A percentile compares a stretch with the other conserved stretches of the same genome.
Conservation (phyloP, 2,329 filamentous ascomycete genomes). For the Aspergillus sp. region DNA sequence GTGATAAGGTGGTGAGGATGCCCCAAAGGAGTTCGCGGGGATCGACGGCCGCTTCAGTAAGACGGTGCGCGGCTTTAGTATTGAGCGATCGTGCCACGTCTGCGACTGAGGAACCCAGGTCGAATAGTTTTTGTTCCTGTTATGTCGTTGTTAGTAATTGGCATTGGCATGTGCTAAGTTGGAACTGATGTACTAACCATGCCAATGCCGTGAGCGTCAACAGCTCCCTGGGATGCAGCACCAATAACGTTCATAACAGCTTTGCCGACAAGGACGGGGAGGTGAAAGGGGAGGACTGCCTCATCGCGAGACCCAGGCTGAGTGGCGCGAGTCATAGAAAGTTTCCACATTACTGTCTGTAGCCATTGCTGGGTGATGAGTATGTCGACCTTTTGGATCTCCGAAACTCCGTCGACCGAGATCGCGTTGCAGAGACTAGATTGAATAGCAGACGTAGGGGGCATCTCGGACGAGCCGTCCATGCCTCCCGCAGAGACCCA, state of each 20-base stretch:
- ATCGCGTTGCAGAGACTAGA: conserved; percentile 54
- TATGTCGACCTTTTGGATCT: conserved; percentile 69
- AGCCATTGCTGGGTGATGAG: conserved; percentile 72
- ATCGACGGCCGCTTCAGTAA: conserved; percentile 35
- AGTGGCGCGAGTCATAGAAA: conserved; percentile 66
- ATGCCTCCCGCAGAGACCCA: conserved; percentile 40
- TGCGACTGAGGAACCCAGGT: conserved; percentile 36
- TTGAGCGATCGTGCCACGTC: conserved; percentile 37
- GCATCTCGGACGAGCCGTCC: conserved; percentile 31
- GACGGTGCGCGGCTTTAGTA: conserved; percentile 28
- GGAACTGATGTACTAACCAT: conserved; percentile 58
- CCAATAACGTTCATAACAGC: conserved; percentile 68
- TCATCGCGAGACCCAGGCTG: conserved; percentile 59
- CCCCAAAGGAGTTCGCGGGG: conserved; percentile 42
- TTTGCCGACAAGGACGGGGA: conserved; percentile 63
- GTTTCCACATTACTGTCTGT: conserved; percentile 70
- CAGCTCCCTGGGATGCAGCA: conserved; percentile 71
- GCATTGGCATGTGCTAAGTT: background rate
- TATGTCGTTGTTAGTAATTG: background rate
- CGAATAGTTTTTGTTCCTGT: conserved; percentile 43
- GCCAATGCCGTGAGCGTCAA: conserved; percentile 74
- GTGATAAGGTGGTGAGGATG: conserved; percentile 40
- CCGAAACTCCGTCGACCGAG: conserved; percentile 59
- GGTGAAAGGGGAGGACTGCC: conserved; percentile 63
- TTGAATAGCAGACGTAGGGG: conserved; percentile 50